Base-by-base conservation (phyloP, 768 basidiomycete genomes). In the Mycena capillaripes region DNA sequence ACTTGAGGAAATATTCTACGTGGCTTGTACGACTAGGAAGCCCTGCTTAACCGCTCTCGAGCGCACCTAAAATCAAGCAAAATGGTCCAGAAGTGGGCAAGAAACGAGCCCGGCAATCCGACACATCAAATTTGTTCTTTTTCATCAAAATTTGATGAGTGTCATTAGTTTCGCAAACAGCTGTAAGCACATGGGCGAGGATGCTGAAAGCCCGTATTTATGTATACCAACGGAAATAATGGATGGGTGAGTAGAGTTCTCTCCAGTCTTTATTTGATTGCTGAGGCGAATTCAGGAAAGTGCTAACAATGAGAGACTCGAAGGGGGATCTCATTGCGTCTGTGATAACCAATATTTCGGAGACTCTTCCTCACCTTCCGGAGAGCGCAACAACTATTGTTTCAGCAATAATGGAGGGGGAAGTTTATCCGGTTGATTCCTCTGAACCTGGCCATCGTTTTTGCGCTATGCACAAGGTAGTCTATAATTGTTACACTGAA, bases 171-270 rank as follows among this genome's bases (percentile, higher is more conserved):
- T n/a, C n/a, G n/a, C n/a, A n/a, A n/a, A n/a, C n/a, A n/a, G n/a
- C n/a, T n/a, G n/a, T n/a, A 36, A 36, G 12, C 7, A 36, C 36
- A 7, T 36, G 7, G 36, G 12, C 12, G 36, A 36, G 36, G 36
- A 36, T 36, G 36, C 7, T 36, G 36, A 36, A 12, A 6, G 36
- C 7, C 36, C 7, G 36, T 66, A 55, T 21, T 3, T 66, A 2
- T 40, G 27, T 6, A 30, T 66, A 4, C 53, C 64, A 1, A 17
- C 50, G 4, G 50, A 64, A 25, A 66, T 66, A 8, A 27, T 36
- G n/a, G 40, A 56, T 9, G 64, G 64, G 64, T 66, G 14, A 21
- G 64, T 19, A 2, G n/a, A n/a, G n/a, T n/a, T n/a, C n/a, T n/a
- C n/a, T 40, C 19, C 29, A 4, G 23, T 27, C 10, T 9, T 6